phyloP scores from a whole-genome alignment of 139 green algal genomes.

The Chlorella sp. region DNA sequence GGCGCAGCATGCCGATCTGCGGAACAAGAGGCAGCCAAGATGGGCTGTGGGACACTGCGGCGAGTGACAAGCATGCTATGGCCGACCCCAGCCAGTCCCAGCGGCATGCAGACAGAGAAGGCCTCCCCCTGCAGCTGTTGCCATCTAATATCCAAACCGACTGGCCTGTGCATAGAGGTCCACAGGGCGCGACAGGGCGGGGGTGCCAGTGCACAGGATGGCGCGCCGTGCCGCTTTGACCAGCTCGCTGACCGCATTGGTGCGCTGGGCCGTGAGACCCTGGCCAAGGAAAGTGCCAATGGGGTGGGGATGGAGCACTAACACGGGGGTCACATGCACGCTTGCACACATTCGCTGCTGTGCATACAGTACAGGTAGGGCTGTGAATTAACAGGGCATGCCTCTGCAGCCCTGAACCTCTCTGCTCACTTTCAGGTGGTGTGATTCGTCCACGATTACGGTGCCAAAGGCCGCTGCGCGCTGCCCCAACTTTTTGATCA shows the following conservation, averaged over 20 bases:
- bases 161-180: background rate
- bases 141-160: background rate
- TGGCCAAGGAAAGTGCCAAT: background rate
- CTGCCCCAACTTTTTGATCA: background rate
- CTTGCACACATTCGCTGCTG: too few species aligned
- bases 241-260: background rate
- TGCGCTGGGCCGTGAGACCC: background rate
- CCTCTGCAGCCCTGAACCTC: background rate
- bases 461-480: background rate
- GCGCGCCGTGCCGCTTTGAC: background rate
- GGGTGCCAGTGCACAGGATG: conserved; percentile 2
- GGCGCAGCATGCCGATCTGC: conserved; percentile 73
- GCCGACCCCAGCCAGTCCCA: too few species aligned
- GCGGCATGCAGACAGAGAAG: background rate
- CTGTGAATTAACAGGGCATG: background rate
- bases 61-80: too few species aligned
- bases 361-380: background rate
- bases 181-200: background rate
- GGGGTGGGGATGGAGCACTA: background rate
- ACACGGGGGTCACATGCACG: background rate
- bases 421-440: background rate
- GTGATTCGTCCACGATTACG: background rate
- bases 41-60: too few species aligned
- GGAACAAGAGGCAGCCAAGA: too few species aligned
- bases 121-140: too few species aligned